Evolutionary conservation across 139 green algal species (phyloP), one percentile per base, ranked within the genome.

Genomic region (Chlorella vulgaris): DNA sequence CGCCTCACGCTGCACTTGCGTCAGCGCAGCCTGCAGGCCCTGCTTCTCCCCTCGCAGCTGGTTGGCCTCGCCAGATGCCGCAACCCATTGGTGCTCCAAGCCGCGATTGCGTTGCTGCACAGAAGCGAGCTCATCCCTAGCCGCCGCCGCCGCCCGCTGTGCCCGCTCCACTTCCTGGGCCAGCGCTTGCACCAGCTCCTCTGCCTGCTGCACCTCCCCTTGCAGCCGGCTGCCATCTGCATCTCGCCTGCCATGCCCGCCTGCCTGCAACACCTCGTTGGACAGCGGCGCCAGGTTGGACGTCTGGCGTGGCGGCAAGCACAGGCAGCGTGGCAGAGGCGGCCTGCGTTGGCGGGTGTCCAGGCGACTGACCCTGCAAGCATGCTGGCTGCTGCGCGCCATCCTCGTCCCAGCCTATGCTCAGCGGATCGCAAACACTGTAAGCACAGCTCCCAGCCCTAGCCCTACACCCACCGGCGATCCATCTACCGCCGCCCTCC

Each of bases 21-120:
- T 21, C 50, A 78, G 21, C 4, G 47, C 47, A 1, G 43, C 71
- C 71, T 65, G 31, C 33, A 78, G 71, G 29, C 38, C 7, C 21
- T 33, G 47, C 71, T 78, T 50, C 47, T 78, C 60, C 47, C 19
- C 22, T 33, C 60, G 47, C 31, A 78, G 71, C 3, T 58, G 47
- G 47, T 15, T 58, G 13, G 47, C 47, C 47, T 58, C 47, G n/a
- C n/a, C n/a, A n/a, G n/a, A n/a, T n/a, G n/a, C n/a, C n/a, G n/a
- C n/a, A n/a, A n/a, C 47, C 47, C 47, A 58, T 15, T 10, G 13
- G 47, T 58, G 13, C 47, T 58, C 47, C 47, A 58, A 15, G 13
- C 10, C 15, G 47, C 47, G 10, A 15, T 15, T 58, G 47, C 47
- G 47, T 24, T 10, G 15, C 18, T 65, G 55, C 22, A 65, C 18